Evolutionary conservation across 179 eudicot genomes (phyloP).

Genomic region (Pouteria campechiana): DNA sequence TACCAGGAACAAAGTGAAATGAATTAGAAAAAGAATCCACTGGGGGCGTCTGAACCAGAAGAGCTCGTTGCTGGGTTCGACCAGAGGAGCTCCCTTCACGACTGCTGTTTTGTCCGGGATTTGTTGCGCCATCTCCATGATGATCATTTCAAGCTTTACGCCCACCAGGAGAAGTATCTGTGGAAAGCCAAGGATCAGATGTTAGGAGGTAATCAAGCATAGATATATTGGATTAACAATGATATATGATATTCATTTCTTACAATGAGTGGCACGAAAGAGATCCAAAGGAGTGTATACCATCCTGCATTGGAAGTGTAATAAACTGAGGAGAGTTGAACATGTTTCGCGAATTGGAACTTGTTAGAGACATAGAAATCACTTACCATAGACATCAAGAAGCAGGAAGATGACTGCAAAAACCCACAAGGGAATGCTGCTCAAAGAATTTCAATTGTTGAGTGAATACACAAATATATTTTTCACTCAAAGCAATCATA

Average conservation of each 20-base stretch:
- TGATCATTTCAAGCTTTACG: conserved; percentile 46
- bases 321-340: no score
- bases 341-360: background rate
- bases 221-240: no score
- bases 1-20: conserved; percentile 44
- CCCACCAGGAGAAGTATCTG: conserved; percentile 52
- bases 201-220: no score
- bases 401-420: conserved; percentile 20
- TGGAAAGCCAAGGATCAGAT: no score
- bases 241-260: background rate
- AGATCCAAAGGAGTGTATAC: conserved; percentile 21
- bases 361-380: background rate
- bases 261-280: conserved; percentile 31
- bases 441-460: background rate
- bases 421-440: conserved; percentile 34
- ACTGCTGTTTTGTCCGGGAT: conserved; percentile 36
- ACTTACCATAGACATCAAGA: conserved; percentile 29
- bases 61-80: conserved; percentile 43
- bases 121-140: conserved; percentile 49
- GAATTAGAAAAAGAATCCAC: conserved; percentile 41
- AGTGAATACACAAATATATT: background rate
- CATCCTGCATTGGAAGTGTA: conserved; percentile 23
- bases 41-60: conserved; percentile 59
- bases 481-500: no score
- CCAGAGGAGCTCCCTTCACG: conserved; percentile 38